Conservation (phyloP, 495 filamentous ascomycete genomes). For the Talaromyces nanjingensis region DNA sequence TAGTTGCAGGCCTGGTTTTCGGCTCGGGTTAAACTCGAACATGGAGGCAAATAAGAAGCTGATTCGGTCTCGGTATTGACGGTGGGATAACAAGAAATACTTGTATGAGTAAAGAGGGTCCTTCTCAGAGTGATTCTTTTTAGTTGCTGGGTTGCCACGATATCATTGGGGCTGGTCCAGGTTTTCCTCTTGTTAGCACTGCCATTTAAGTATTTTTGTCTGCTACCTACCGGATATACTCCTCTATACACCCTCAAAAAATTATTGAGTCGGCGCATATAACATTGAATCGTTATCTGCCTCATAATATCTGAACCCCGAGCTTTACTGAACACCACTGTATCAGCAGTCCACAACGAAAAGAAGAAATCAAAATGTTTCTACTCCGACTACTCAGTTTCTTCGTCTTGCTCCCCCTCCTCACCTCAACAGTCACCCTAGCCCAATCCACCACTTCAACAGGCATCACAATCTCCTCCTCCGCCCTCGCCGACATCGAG, state of each 20-base stretch:
- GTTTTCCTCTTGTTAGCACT: neutral
- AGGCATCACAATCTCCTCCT: constrained; percentile 25
- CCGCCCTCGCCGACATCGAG: constrained; percentile 19
- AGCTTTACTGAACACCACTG: neutral
- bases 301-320: neutral
- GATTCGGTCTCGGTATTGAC: neutral
- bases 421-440: constrained; percentile 16
- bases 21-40: neutral
- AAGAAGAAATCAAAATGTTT: constrained; percentile 18
- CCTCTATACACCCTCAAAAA: neutral
- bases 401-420: constrained; percentile 21
- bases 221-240: neutral
- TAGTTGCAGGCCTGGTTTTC: neutral
- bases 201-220: neutral
- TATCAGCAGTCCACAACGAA: neutral
- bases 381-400: constrained; percentile 19
- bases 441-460: constrained; percentile 25
- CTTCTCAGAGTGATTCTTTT: neutral
- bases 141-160: neutral
- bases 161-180: neutral
- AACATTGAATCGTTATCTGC: neutral
- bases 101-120: neutral
- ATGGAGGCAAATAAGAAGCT: neutral
- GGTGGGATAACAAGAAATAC: neutral
- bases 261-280: neutral